Evolutionary conservation across 2,329 filamentous ascomycete genomes (phyloP), one percentile per base, ranked within the genome.

Genomic region (Colletotrichum zoysiae): DNA sequence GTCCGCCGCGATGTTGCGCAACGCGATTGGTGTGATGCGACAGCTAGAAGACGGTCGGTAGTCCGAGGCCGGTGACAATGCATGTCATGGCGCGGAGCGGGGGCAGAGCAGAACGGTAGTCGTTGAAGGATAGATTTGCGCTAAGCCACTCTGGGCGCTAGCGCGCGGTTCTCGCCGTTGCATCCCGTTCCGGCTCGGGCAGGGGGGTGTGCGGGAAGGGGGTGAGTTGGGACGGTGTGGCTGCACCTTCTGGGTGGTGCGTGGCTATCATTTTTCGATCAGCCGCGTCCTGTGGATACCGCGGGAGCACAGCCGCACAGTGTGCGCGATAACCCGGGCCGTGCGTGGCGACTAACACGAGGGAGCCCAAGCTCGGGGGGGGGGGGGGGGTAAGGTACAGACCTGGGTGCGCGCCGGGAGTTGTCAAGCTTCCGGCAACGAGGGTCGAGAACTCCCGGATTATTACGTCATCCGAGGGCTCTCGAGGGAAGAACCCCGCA

Each of bases 91-190:
- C 46, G 40, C 65, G 59, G 59, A 70, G 48, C 65, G 70, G 59
- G 60, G 55, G 23, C 30, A 12, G 38, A 40, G 16, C 2, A 30
- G 38, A 35, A 70, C 70, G 70, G 70, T 65, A 65, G 70, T 70
- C 70, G 70, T 72, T 65, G 66, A 65, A 72, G 60, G 61, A n/a
- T 67, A 50, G 46, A 33, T 55, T 53, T n/a, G 56, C 30, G 46
- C 72, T 73, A 70, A 23, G 18, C 71, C 50, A 8, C 9, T 59
- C 64, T 16, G 6, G 51, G n/a, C 6, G 2, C 55, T 73, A 73
- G 72, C 65, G 70, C 57, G 62, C 72, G 72, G 72, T 44, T 70
- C 57, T 73, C 72, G 70, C 72, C 72, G 72, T 74, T 66, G 69
- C 64, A 74, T 74, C 65, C 70, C 67, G 70, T 62, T 73, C 70